These are phyloP conservation scores for Euphorbia peplus DNA, from an alignment of 345 rosid species.

Conservation along the genomic window DNA sequence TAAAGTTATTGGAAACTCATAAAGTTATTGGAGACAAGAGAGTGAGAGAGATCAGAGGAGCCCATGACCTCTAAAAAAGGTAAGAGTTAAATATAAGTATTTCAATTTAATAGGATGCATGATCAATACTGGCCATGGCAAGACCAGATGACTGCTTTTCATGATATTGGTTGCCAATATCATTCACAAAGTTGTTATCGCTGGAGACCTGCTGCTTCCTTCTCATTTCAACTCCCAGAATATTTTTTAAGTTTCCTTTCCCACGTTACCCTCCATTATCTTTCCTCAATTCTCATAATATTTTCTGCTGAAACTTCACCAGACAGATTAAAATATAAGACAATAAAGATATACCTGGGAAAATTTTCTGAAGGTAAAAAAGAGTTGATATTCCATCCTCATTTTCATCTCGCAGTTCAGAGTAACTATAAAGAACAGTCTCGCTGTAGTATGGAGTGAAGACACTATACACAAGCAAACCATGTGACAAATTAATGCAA, in stretches of 20 bases:
- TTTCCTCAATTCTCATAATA: neutral
- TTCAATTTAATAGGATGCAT: neutral
- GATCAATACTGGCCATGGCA: neutral
- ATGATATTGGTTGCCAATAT: neutral
- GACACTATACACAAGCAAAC: constrained; percentile 51
- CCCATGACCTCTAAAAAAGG: neutral
- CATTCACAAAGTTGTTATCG: neutral
- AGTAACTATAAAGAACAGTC: constrained; percentile 91
- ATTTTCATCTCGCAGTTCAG: constrained; percentile 84
- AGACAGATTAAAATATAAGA: constrained; percentile 8
- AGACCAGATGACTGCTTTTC: neutral
- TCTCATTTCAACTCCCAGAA: neutral
- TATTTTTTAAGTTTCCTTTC: neutral
- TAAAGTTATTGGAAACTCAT: neutral
- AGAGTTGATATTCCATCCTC: constrained; percentile 98
- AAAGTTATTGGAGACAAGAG: neutral
- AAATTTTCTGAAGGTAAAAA: constrained; percentile 98
- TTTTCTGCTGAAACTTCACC: neutral
- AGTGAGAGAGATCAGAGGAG: neutral
- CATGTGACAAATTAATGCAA: neutral
- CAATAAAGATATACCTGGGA: constrained; percentile 57
- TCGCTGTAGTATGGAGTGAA: constrained; percentile 99
- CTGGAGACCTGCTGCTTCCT: neutral
- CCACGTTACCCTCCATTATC: neutral
- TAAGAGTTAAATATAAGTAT: neutral